Base-by-base conservation (phyloP, 768 basidiomycete species). In the Boletus reticuloceps region DNA sequence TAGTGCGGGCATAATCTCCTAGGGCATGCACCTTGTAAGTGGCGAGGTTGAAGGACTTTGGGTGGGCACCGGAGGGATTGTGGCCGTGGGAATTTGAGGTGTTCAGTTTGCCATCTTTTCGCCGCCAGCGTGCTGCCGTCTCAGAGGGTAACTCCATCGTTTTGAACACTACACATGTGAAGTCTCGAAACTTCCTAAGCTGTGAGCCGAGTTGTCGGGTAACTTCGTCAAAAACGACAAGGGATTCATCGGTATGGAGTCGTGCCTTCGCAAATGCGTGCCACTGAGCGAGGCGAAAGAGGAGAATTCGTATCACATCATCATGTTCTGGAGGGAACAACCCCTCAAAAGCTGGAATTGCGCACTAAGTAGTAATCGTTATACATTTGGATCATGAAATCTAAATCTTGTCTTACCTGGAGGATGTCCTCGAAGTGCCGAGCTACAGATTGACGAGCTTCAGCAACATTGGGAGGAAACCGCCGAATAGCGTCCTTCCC, bases 401-500 rank as follows among this genome's bases (percentile, higher is more conserved):
- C 11, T 11, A 5, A 39, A 12, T 11, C 1, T 9, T 20, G 17
- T 20, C 31, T 20, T 1, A 61, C 79, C 69, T 79, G 77, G 0
- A 79, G 61, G 1, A 78, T 54, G 39, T 80, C 76, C 47, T 79
- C 74, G 49, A 73, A 79, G 44, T 79, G 72, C 0, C 71, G 59
- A 1, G 69, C 78, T 8, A 72, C 71, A 4, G 72, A 51, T 31
- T 74, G 68, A 38, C 70, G 71, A 67, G 76, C 69, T 16, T 69
- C 69, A 0, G 73, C 69, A 1, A 70, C 64, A 54, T 77, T 75
- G 0, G 43, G 47, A 17, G 58, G 45, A 50, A 79, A 79, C 12
- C 58, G 51, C 0, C 72, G 66, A 9, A 80, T 80, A 0, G 71
- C 70, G 8, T 56, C 45, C 5, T 51, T 41, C 0, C 69, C 69